phyloP scores from a whole-genome alignment of 208 protist genomes.

The Ichthyophonus hoferi region DNA sequence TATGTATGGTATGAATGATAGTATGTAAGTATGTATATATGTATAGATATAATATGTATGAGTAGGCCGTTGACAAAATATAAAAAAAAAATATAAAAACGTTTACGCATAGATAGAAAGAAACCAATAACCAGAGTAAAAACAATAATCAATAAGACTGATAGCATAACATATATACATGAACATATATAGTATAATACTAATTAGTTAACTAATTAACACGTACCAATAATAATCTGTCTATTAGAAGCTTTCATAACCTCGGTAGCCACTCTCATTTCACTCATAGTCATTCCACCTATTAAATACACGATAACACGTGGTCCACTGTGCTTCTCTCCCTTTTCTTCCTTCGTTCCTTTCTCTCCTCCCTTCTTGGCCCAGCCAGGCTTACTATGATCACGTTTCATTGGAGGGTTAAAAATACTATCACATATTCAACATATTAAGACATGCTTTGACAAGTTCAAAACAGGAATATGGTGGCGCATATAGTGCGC shows the following conservation, averaged over 20 bases:
- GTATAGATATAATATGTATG: neutral
- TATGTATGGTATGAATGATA: neutral
- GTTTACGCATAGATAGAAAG: no score
- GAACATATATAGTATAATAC: no score
- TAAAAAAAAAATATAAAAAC: neutral
- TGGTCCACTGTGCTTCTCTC: neutral
- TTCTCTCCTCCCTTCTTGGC: neutral
- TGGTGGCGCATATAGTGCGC: no score
- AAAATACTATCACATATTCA: neutral
- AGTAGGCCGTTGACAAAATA: neutral
- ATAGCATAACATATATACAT: no score
- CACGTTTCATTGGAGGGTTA: neutral
- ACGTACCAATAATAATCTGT: conserved; percentile 14
- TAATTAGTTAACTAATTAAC: no score
- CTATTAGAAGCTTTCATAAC: conserved; percentile 3
- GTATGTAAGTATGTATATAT: neutral
- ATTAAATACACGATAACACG: conserved; percentile 12
- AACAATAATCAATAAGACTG: no score
- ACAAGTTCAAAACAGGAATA: no score
- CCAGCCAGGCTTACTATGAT: conserved; percentile 15
- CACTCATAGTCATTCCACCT: conserved; percentile 1
- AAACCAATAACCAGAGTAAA: no score
- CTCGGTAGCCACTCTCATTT: neutral
- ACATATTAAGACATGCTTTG: no score
- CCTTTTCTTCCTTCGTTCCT: conserved; percentile 5